These are phyloP conservation scores for Rhynchospora pubera DNA, from an alignment of 176 grass and related monocot species.

Conservation along the genomic window DNA sequence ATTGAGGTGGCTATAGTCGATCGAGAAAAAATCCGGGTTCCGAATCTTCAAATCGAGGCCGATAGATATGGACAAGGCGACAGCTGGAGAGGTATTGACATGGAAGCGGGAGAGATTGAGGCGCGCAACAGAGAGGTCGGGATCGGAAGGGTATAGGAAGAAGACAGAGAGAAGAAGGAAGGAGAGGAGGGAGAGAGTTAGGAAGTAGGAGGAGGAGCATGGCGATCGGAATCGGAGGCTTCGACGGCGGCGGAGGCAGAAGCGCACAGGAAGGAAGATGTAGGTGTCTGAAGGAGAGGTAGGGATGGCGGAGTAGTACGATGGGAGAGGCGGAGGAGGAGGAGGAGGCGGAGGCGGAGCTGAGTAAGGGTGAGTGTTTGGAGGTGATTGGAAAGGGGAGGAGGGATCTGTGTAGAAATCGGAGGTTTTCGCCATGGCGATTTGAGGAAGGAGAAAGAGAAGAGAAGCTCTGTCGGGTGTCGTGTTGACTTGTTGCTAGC, in stretches of 20 bases:
- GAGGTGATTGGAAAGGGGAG: conserved; percentile 33
- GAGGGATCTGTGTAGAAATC: conserved; percentile 8
- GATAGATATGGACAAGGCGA: conserved; percentile 7
- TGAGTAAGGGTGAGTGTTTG: conserved; percentile 36
- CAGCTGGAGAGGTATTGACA: background rate
- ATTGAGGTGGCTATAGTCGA: conserved; percentile 22
- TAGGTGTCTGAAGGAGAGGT: conserved; percentile 18
- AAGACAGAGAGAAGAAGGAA: background rate
- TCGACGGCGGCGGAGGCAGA: conserved; percentile 5
- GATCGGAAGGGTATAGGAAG: background rate
- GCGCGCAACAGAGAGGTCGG: conserved; percentile 12
- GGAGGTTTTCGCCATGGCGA: conserved; percentile 22
- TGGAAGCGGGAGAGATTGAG: conserved; percentile 12
- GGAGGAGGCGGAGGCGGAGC: too few species aligned
- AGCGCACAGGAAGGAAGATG: conserved; percentile 15
- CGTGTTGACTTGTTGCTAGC: background rate
- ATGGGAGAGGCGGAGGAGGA: background rate
- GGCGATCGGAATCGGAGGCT: background rate
- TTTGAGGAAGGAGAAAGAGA: background rate
- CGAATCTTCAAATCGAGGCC: conserved; percentile 9
- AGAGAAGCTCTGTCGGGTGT: background rate
- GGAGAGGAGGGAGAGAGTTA: background rate
- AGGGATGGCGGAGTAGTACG: background rate
- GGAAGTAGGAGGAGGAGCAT: conserved; percentile 20
- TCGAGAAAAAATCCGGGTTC: conserved; percentile 18